A percentile compares a stretch with the other conserved stretches of the same genome.
These are phyloP conservation scores for Aspergillus avenaceus DNA, from an alignment of 495 filamentous ascomycete species.

Conservation along the genomic window DNA sequence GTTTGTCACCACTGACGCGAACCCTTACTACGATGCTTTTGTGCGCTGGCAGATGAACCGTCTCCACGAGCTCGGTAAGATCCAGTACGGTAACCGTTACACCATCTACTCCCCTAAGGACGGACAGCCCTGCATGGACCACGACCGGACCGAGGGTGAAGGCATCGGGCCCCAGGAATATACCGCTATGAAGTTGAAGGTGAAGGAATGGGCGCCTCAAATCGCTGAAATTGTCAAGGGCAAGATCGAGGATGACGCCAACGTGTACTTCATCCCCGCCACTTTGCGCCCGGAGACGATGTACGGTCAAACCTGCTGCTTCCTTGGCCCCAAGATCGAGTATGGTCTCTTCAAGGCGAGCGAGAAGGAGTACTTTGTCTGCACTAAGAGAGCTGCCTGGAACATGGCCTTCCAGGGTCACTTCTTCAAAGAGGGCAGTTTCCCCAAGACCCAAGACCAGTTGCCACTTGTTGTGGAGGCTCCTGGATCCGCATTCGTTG, in stretches of 20 bases:
- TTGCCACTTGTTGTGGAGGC: conserved; percentile 58
- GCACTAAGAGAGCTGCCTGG: conserved; percentile 80
- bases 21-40: conserved; percentile 95
- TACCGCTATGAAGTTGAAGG: conserved; percentile 82
- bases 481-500: conserved; percentile 74
- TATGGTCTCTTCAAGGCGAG: conserved; percentile 86
- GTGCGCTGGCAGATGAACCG: conserved; percentile 97
- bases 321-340: conserved; percentile 85
- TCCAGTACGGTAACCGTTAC: conserved; percentile 90
- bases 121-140: conserved; percentile 96
- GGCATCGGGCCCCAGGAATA: conserved; percentile 90
- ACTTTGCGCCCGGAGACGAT: conserved; percentile 95
- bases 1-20: conserved; percentile 93
- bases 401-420: conserved; percentile 96
- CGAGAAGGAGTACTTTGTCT: conserved; percentile 79
- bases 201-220: conserved; percentile 79
- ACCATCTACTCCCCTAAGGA: conserved; percentile 96
- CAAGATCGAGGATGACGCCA: conserved; percentile 75
- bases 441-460: conserved; percentile 57
- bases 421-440: conserved; percentile 70
- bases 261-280: conserved; percentile 85
- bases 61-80: conserved; percentile 83
- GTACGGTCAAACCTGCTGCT: conserved; percentile 96
- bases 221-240: conserved; percentile 63
- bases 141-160: conserved; percentile 89